Percentiles rank a stretch among this genome's conserved stretches.
phyloP scores from a whole-genome alignment of 805 yeast species.

The Metschnikowia colocasiae region DNA sequence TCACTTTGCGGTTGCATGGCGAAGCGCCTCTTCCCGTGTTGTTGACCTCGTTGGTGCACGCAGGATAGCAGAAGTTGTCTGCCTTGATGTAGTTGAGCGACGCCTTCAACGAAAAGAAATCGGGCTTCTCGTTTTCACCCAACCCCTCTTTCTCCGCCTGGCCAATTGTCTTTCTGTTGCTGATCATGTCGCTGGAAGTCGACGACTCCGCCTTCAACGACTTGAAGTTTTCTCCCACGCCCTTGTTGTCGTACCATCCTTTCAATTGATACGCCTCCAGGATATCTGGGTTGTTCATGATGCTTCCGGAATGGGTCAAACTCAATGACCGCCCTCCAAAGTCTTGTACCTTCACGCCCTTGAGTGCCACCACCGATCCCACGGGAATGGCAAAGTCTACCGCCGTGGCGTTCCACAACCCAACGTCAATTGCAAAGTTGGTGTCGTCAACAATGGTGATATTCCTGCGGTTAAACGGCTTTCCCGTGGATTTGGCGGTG shows the following conservation, averaged over 20 bases:
- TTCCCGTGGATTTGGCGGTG: constrained; percentile 82
- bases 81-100: constrained; percentile 65
- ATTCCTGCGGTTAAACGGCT: constrained; percentile 90
- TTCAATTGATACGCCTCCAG: constrained; percentile 83
- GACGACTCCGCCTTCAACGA: constrained; percentile 53
- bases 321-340: constrained; percentile 84
- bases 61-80: constrained; percentile 84
- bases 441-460: constrained; percentile 82
- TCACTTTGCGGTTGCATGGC: constrained; percentile 76
- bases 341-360: constrained; percentile 85
- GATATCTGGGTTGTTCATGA: constrained; percentile 80
- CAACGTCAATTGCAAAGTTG: constrained; percentile 68
- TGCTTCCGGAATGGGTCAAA: constrained; percentile 71
- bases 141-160: constrained; percentile 64
- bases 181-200: constrained; percentile 30
- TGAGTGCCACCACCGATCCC: constrained; percentile 86
- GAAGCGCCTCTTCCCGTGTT: constrained; percentile 27
- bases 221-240: constrained; percentile 58
- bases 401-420: constrained; percentile 90
- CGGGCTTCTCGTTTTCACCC: constrained; percentile 76
- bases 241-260: constrained; percentile 92
- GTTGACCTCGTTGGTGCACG: constrained; percentile 60
- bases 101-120: constrained; percentile 73
- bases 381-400: constrained; percentile 65
- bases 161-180: constrained; percentile 61